phyloP scores from a whole-genome alignment of 1,139 yeast species.

The Kazachstania sp. region DNA sequence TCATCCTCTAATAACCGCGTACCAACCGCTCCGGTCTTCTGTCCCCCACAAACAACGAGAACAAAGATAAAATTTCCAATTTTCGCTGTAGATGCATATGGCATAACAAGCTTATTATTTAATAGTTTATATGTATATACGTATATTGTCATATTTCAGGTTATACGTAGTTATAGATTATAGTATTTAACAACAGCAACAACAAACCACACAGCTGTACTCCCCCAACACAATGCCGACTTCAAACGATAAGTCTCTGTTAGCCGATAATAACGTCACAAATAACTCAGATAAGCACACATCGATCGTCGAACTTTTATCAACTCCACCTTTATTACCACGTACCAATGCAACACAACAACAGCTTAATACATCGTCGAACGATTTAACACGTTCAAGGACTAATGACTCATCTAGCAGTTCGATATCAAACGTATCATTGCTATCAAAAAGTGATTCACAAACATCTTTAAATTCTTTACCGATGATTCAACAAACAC shows the following conservation, averaged over 20 bases:
- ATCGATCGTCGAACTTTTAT: slow-evolving; percentile 60
- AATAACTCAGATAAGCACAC: not conserved
- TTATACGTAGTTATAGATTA: no score
- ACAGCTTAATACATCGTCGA: not conserved
- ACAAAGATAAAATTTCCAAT: no score
- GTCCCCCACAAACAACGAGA: no score
- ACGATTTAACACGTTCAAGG: not conserved
- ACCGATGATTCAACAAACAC: slow-evolving; percentile 2
- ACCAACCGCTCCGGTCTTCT: no score
- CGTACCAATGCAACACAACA: not conserved
- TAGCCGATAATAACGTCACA: not conserved
- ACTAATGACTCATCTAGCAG: slow-evolving; percentile 3
- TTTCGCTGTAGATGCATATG: no score
- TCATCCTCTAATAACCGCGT: no score
- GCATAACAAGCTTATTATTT: no score
- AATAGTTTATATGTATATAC: no score
- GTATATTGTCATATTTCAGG: no score
- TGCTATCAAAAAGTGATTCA: not conserved
- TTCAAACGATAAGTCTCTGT: slow-evolving; percentile 1
- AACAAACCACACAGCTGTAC: no score
- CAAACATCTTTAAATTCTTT: not conserved
- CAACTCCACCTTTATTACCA: slow-evolving; percentile 67
- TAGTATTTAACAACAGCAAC: no score
- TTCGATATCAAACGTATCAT: slow-evolving; percentile 1
- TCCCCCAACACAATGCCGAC: no score